phyloP scores from a whole-genome alignment of 1,284 basidiomycete genomes.

The Heimioporus retisporus region DNA sequence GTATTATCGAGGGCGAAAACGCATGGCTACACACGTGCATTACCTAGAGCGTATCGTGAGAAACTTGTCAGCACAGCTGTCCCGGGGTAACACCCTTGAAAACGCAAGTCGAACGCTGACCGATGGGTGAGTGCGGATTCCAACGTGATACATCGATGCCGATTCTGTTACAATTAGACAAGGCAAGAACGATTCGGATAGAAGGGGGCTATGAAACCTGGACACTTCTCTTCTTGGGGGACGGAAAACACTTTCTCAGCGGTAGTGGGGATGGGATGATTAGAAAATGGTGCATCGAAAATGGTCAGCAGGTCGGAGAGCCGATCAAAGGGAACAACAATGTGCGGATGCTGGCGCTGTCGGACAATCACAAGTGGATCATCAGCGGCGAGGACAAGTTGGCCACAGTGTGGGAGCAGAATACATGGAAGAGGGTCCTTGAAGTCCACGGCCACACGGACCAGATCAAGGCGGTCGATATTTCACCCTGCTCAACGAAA shows the following conservation, averaged over 20 bases:
- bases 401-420: neutral
- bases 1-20: no score
- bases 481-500: neutral
- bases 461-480: neutral
- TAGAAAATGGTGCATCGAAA: neutral
- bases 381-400: neutral
- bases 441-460: neutral
- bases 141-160: no score
- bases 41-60: no score
- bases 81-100: no score
- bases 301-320: neutral
- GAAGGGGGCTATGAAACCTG: no score
- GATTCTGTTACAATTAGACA: neutral
- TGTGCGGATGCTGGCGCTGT: neutral
- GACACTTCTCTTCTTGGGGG: neutral
- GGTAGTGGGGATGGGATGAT: neutral
- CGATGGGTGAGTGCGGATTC: no score
- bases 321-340: neutral
- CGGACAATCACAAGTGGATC: slow-evolving; percentile 1
- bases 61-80: no score
- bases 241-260: neutral
- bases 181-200: neutral
- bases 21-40: no score
- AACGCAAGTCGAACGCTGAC: no score
- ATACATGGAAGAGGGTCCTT: neutral